Evolutionary conservation across 2,329 filamentous ascomycete genomes (phyloP).

Genomic region (Colletotrichum euphorbiae): DNA sequence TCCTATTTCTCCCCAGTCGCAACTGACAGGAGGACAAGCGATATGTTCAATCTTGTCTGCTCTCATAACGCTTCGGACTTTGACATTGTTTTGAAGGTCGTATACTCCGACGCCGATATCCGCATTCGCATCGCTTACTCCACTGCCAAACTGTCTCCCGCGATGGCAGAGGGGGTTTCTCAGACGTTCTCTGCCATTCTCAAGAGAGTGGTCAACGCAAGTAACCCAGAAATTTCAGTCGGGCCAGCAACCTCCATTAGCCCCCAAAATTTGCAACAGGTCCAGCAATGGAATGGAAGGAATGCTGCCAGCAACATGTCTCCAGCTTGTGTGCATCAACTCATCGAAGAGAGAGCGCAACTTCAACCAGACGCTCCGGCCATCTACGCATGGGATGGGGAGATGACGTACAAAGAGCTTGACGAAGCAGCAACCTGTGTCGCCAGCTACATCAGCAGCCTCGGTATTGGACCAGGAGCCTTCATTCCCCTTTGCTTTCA

Average conservation of each 20-base stretch:
- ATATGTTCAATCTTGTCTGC: constrained; percentile 9
- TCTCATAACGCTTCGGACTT: constrained; percentile 28
- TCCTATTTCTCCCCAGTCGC: constrained; percentile 14
- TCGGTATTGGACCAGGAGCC: constrained; percentile 41
- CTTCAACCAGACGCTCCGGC: constrained; percentile 39
- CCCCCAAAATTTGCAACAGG: neutral
- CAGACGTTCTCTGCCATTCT: constrained; percentile 26
- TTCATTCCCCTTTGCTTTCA: constrained; percentile 45
- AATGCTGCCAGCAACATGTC: neutral
- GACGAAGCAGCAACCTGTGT: constrained; percentile 17
- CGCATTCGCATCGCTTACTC: constrained; percentile 14
- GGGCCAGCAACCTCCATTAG: neutral
- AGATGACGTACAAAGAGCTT: constrained; percentile 33
- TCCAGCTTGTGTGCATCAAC: constrained; percentile 39
- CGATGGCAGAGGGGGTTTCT: constrained; percentile 16
- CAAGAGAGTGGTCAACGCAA: neutral
- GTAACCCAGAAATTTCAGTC: neutral
- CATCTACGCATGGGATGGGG: constrained; percentile 39
- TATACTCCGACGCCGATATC: constrained; percentile 18
- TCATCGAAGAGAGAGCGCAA: constrained; percentile 38
- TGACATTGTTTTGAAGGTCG: constrained; percentile 24
- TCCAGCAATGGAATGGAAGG: constrained; percentile 2
- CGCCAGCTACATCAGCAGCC: constrained; percentile 1
- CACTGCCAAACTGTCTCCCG: neutral
- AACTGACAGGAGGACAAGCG: neutral